These are phyloP conservation scores for Phlebopus sp. DNA, from an alignment of 1,284 basidiomycete genomes.

Conservation along the genomic window DNA sequence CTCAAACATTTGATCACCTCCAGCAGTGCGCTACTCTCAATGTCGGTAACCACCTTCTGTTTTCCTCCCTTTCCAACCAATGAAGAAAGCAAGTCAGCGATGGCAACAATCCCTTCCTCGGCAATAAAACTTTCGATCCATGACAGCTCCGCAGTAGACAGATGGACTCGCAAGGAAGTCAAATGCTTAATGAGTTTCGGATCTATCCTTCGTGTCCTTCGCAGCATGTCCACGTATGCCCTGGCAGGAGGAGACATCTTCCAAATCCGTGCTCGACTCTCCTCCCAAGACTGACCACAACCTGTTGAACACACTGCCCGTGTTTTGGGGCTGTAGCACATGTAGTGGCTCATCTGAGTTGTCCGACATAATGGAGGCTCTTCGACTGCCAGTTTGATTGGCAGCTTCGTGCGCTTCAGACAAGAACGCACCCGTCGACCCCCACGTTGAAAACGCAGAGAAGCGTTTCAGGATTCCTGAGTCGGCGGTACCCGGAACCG, in stretches of 20 bases:
- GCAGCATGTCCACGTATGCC: conserved; percentile 61
- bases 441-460: conserved; percentile 65
- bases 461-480: conserved; percentile 68
- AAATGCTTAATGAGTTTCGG: conserved; percentile 73
- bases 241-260: conserved; percentile 47
- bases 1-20: conserved; percentile 81
- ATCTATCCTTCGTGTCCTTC: conserved; percentile 49
- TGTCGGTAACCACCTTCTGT: conserved; percentile 54
- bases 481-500: conserved; percentile 69
- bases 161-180: conserved; percentile 80
- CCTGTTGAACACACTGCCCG: conserved; percentile 71
- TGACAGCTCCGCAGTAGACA: conserved; percentile 76
- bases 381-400: conserved; percentile 23
- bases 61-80: conserved; percentile 66
- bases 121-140: conserved; percentile 81
- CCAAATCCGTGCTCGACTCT: conserved; percentile 39
- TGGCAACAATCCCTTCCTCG: conserved; percentile 64
- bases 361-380: conserved; percentile 21
- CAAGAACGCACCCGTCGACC: conserved; percentile 37
- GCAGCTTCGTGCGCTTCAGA: conserved; percentile 34
- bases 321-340: conserved; percentile 60
- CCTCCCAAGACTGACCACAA: conserved; percentile 72
- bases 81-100: conserved; percentile 55
- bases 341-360: conserved; percentile 34
- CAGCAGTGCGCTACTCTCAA: conserved; percentile 65